Evolutionary conservation across 106 monocot species (phyloP), one percentile per base, ranked within the genome.

Genomic region (Dioscorea alata): DNA sequence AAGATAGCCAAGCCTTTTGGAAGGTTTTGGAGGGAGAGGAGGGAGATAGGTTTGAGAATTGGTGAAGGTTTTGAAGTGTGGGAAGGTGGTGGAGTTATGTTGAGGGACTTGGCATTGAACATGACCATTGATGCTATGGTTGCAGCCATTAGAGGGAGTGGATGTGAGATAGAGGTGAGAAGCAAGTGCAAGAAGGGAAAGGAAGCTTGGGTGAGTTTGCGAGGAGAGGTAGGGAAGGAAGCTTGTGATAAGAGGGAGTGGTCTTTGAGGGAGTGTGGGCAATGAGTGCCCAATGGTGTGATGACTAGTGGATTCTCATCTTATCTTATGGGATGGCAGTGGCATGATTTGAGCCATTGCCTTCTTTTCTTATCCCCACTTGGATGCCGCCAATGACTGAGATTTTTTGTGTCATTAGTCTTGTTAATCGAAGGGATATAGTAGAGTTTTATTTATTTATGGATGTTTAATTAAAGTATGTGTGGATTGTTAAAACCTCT

Each of bases 91-190:
- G 75, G 23, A 64, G 21, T 74, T 24, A 64, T 48, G 65, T 48
- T 73, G 33, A 78, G 13, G 82, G 52, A 82, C 72, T 86, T 91
- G 59, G 91, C 77, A 15, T 82, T 75, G 69, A 86, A 84, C 74
- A 83, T 84, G 23, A 91, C 76, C 81, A 88, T 85, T 33, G 90
- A 75, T 2, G 95, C 65, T 23, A 81, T 78, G 69, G 88, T 74
- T 48, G 91, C 83, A 83, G 82, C 86, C 23, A 48, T 15, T 22
- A 10, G 0, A 0, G 34, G 63, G 35, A 6, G 23, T 25, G 17
- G 32, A 1, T 2, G 28, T 18, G 65, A 66, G 65, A 66, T 35
- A 49, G 50, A 13, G 10, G 18, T 28, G 4, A 28, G 28, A 28
- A 28, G 28, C 28, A 28, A 28, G 28, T 28, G 28, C 28, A 28